These are phyloP conservation scores for Strobilomyces echinocephalus DNA, from an alignment of 768 basidiomycete species.

Conservation along the genomic window DNA sequence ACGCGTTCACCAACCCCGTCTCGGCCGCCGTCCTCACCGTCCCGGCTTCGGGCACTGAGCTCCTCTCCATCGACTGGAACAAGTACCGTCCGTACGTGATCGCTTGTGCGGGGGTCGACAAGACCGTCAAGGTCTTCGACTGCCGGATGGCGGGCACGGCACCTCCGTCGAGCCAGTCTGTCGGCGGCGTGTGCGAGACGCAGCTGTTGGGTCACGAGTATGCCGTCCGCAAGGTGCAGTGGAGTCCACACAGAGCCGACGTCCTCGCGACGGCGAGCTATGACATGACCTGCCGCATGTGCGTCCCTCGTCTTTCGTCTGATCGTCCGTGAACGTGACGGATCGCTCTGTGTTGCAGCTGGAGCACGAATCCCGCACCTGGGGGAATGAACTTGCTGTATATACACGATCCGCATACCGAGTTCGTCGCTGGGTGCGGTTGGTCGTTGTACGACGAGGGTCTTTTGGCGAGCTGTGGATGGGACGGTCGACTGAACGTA, in stretches of 20 bases:
- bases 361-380: slow-evolving; percentile 59
- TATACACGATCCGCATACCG: slow-evolving; percentile 86
- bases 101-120: slow-evolving; percentile 79
- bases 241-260: slow-evolving; percentile 77
- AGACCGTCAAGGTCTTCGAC: slow-evolving; percentile 75
- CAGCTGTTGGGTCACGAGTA: slow-evolving; percentile 84
- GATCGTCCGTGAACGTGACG: not conserved
- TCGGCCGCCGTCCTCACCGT: slow-evolving; percentile 71
- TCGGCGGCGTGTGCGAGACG: slow-evolving; percentile 69
- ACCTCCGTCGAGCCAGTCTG: slow-evolving; percentile 42
- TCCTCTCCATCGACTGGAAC: slow-evolving; percentile 87
- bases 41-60: slow-evolving; percentile 72
- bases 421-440: slow-evolving; percentile 87
- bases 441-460: slow-evolving; percentile 95
- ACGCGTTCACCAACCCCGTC: slow-evolving; percentile 62
- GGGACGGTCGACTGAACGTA: slow-evolving; percentile 48
- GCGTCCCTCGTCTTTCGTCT: slow-evolving; percentile 32
- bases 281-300: slow-evolving; percentile 96
- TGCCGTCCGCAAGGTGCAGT: slow-evolving; percentile 83
- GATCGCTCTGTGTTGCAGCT: slow-evolving; percentile 40
- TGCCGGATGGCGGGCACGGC: slow-evolving; percentile 74
- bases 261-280: slow-evolving; percentile 72
- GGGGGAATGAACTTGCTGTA: slow-evolving; percentile 50
- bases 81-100: slow-evolving; percentile 79
- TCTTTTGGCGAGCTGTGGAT: slow-evolving; percentile 72